Evolutionary conservation across 2,329 filamentous ascomycete species (phyloP).

Genomic region (Stachybotrys elegans): DNA sequence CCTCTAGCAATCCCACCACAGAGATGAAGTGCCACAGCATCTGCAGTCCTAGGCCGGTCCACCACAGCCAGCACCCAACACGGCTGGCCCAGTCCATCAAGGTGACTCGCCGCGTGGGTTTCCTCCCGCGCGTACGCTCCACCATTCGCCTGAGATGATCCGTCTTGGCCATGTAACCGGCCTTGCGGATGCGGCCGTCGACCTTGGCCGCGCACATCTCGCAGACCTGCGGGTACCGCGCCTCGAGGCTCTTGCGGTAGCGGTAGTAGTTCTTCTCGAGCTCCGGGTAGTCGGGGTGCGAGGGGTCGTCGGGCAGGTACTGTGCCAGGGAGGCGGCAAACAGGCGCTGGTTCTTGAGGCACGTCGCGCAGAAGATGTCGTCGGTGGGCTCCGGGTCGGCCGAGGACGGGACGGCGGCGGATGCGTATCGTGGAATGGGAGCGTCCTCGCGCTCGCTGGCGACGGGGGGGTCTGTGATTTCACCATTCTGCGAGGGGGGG

Average conservation of each 20-base stretch:
- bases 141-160: constrained; percentile 73
- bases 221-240: constrained; percentile 86
- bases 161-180: constrained; percentile 78
- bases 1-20: constrained; percentile 19
- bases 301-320: constrained; percentile 63
- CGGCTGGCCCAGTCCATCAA: constrained; percentile 36
- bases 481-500: constrained; percentile 64
- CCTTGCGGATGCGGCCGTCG: constrained; percentile 60
- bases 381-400: constrained; percentile 16
- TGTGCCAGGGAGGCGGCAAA: constrained; percentile 71
- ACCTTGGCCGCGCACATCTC: constrained; percentile 72
- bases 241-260: constrained; percentile 69
- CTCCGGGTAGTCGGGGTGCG: constrained; percentile 62
- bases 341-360: constrained; percentile 83
- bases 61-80: constrained; percentile 43
- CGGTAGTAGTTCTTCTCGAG: constrained; percentile 64
- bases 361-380: constrained; percentile 65
- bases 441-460: constrained; percentile 40
- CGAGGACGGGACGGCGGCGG: constrained; percentile 28
- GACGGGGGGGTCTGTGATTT: constrained; percentile 82
- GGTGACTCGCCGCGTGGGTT: constrained; percentile 22
- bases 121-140: constrained; percentile 51
- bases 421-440: constrained; percentile 39
- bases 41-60: constrained; percentile 39
- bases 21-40: constrained; percentile 44